A percentile compares a stretch with the other conserved stretches of the same genome.
These are phyloP conservation scores for Mediolabrus comicus DNA, from an alignment of 108 stramenopile species.

Conservation along the genomic window DNA sequence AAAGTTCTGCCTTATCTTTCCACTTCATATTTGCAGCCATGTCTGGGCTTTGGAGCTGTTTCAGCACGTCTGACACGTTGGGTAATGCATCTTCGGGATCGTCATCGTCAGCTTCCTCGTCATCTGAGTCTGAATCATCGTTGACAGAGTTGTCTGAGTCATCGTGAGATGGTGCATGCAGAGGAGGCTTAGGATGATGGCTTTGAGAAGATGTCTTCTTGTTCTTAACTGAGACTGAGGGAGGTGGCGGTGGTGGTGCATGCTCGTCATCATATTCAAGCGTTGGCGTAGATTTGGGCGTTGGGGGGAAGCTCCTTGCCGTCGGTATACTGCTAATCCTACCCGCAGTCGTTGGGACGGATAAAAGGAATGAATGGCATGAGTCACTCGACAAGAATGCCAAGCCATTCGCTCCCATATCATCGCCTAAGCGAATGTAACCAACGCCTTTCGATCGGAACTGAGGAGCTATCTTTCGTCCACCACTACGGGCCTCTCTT, in stretches of 20 bases:
- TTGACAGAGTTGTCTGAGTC: slow-evolving; percentile 7
- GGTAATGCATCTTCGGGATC: slow-evolving; percentile 27
- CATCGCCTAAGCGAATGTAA: slow-evolving; percentile 64
- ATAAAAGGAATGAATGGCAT: slow-evolving; percentile 49
- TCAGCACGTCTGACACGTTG: slow-evolving; percentile 43
- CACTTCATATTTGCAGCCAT: slow-evolving; percentile 45
- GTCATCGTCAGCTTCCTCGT: slow-evolving; percentile 8
- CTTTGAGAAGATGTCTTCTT: slow-evolving; percentile 1
- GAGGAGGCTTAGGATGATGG: background rate
- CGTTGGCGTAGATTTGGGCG: slow-evolving; percentile 13
- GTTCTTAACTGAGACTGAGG: background rate
- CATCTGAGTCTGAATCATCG: slow-evolving; percentile 44
- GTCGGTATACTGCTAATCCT: background rate
- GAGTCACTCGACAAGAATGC: slow-evolving; percentile 57
- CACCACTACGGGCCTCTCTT: slow-evolving; percentile 38
- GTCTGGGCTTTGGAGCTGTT: slow-evolving; percentile 50
- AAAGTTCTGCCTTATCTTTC: slow-evolving; percentile 62
- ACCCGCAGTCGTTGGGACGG: slow-evolving; percentile 10
- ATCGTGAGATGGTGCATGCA: background rate
- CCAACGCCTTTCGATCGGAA: slow-evolving; percentile 63
- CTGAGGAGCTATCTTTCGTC: slow-evolving; percentile 58
- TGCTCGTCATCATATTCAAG: background rate
- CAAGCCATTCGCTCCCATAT: slow-evolving; percentile 61
- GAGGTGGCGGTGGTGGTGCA: too few species aligned
- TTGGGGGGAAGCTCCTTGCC: background rate